Evolutionary conservation across 306 rosid species (phyloP).

Genomic region (Vicia villosa): DNA sequence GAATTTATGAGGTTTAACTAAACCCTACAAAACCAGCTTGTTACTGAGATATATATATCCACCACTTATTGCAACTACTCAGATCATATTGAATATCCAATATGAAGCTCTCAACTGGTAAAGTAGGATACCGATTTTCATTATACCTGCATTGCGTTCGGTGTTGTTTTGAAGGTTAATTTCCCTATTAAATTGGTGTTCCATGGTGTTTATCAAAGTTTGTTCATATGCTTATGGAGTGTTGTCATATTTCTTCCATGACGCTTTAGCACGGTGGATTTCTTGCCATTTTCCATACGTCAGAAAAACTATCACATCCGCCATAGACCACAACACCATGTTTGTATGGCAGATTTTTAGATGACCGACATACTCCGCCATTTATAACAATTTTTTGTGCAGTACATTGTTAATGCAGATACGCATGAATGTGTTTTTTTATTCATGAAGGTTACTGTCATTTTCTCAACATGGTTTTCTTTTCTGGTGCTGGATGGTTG

Average conservation of each 20-base stretch:
- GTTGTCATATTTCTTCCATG: neutral
- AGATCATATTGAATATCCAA: neutral
- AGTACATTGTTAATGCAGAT: slow-evolving; percentile 3
- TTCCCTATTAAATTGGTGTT: neutral
- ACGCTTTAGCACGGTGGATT: neutral
- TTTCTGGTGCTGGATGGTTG: slow-evolving; percentile 16
- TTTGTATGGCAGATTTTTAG: neutral
- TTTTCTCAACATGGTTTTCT: slow-evolving; percentile 18
- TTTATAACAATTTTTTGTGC: neutral
- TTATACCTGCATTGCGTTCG: neutral
- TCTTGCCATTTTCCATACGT: neutral
- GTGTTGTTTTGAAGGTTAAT: slow-evolving; percentile 10
- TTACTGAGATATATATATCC: neutral
- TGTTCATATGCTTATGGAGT: neutral
- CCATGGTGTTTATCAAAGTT: slow-evolving; percentile 1
- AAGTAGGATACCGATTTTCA: slow-evolving; percentile 12
- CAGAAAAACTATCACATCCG: neutral
- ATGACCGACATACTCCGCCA: neutral
- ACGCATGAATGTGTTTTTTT: neutral
- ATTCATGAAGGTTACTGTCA: neutral
- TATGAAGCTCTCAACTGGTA: neutral
- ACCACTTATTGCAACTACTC: neutral
- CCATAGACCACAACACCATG: neutral
- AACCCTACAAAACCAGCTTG: neutral
- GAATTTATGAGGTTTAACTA: neutral